Evolutionary conservation across 1,139 yeast species (phyloP).

Genomic region (Diutina sp.): DNA sequence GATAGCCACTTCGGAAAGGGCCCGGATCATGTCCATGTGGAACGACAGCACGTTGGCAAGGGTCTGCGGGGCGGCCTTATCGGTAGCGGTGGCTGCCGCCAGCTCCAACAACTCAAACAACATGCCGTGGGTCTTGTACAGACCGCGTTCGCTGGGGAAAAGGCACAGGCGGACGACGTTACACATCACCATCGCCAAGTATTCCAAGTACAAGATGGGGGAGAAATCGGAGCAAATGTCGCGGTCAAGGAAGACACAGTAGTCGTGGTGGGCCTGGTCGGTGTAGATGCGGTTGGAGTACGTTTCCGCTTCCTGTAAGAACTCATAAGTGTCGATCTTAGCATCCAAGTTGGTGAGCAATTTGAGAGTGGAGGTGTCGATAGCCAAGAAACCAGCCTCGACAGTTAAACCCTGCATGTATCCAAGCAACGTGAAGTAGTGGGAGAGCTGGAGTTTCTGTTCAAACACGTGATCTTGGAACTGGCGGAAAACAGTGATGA

Average conservation of each 20-base stretch:
- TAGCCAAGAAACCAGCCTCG: slow-evolving; percentile 20
- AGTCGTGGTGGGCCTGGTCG: slow-evolving; percentile 11
- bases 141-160: background rate
- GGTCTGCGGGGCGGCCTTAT: background rate
- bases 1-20: slow-evolving; percentile 21
- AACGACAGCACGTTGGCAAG: background rate
- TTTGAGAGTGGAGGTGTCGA: slow-evolving; percentile 16
- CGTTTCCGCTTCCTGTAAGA: slow-evolving; percentile 24
- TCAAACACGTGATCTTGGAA: slow-evolving; percentile 15
- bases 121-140: background rate
- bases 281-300: slow-evolving; percentile 17
- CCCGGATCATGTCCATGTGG: slow-evolving; percentile 15
- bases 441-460: slow-evolving; percentile 15
- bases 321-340: slow-evolving; percentile 27
- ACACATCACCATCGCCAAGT: slow-evolving; percentile 26
- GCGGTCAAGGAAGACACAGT: slow-evolving; percentile 15
- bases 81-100: background rate
- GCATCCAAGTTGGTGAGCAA: slow-evolving; percentile 24
- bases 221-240: slow-evolving; percentile 20
- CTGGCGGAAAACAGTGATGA: slow-evolving; percentile 18
- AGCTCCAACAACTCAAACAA: background rate
- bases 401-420: slow-evolving; percentile 28
- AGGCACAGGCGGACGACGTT: slow-evolving; percentile 9
- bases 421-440: slow-evolving; percentile 35
- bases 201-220: slow-evolving; percentile 34